phyloP scores from a whole-genome alignment of 176 grass and related monocot genomes.

The Raddia distichophylla region DNA sequence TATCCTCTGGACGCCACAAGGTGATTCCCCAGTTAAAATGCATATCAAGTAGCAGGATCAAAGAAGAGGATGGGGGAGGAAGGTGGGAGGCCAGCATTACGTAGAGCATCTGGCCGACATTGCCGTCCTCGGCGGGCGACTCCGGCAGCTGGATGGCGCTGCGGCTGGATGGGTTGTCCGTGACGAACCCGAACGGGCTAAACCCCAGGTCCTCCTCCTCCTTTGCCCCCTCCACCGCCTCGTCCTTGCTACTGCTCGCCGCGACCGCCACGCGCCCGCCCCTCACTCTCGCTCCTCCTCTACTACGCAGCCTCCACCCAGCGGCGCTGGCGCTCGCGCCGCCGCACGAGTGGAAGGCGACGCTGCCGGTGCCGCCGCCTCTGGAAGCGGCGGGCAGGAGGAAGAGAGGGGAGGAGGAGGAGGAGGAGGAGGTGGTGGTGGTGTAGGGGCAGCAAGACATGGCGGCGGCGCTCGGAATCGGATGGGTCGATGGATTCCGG shows the following conservation, averaged over 20 bases:
- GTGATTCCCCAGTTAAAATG: not conserved
- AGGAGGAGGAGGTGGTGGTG: not conserved
- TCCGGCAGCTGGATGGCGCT: slow-evolving; percentile 79
- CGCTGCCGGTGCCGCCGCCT: not conserved
- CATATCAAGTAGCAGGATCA: not conserved
- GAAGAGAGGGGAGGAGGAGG: slow-evolving; percentile 22
- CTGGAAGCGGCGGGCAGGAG: not conserved
- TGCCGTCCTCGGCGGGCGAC: slow-evolving; percentile 85
- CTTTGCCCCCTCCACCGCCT: not conserved
- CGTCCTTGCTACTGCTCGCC: slow-evolving; percentile 38
- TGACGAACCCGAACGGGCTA: slow-evolving; percentile 93
- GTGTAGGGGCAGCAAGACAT: slow-evolving; percentile 48
- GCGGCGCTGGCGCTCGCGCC: not conserved
- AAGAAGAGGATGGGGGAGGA: not conserved
- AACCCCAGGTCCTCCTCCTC: slow-evolving; percentile 51
- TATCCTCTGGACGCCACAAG: slow-evolving; percentile 63
- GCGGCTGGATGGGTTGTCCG: slow-evolving; percentile 85
- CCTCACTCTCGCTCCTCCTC: not conserved
- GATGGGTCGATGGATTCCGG: not conserved
- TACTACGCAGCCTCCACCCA: not conserved
- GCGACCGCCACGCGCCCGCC: not conserved
- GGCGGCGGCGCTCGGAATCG: not conserved
- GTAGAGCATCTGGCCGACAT: slow-evolving; percentile 98
- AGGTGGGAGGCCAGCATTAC: slow-evolving; percentile 42
- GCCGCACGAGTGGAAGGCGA: not conserved